These are phyloP conservation scores for Trypanosoma melophagium DNA, from an alignment of 208 protist species.

Conservation along the genomic window DNA sequence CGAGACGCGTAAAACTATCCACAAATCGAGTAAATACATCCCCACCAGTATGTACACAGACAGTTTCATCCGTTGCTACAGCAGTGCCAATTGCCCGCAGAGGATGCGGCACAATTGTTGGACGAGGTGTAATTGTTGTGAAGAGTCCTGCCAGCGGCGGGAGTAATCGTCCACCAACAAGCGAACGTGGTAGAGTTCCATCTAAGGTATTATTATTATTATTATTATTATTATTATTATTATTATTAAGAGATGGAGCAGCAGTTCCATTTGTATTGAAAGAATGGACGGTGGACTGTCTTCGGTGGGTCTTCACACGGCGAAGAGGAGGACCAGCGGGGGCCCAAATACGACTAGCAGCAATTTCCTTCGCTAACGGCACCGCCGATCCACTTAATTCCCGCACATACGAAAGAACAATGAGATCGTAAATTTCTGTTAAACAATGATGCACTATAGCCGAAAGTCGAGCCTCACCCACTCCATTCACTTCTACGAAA, in stretches of 20 bases:
- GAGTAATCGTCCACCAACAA: slow-evolving; percentile 34
- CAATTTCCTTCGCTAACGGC: slow-evolving; percentile 81
- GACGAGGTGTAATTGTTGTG: slow-evolving; percentile 19
- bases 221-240: too few species aligned
- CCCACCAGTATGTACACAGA: slow-evolving; percentile 37
- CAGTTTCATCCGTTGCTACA: slow-evolving; percentile 36
- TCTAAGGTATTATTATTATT: too few species aligned
- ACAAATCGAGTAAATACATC: slow-evolving; percentile 58
- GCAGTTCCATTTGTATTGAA: too few species aligned
- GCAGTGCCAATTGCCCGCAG: slow-evolving; percentile 31
- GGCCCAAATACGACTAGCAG: slow-evolving; percentile 52
- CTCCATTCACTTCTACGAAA: slow-evolving; percentile 71
- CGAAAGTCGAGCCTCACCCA: slow-evolving; percentile 47
- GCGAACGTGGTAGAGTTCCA: too few species aligned
- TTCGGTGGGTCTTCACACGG: too few species aligned
- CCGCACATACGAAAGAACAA: slow-evolving; percentile 61
- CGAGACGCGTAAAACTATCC: slow-evolving; percentile 44
- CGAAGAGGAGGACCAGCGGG: slow-evolving; percentile 22
- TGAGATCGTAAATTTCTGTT: slow-evolving; percentile 85
- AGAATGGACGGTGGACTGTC: too few species aligned
- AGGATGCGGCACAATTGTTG: slow-evolving; percentile 40
- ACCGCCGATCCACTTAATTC: slow-evolving; percentile 49
- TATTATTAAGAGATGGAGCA: too few species aligned
- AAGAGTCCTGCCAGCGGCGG: slow-evolving; percentile 47
- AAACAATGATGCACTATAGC: slow-evolving; percentile 78